Conservation (phyloP, 78 protist genomes). For the Chrysochromulina parva region DNA sequence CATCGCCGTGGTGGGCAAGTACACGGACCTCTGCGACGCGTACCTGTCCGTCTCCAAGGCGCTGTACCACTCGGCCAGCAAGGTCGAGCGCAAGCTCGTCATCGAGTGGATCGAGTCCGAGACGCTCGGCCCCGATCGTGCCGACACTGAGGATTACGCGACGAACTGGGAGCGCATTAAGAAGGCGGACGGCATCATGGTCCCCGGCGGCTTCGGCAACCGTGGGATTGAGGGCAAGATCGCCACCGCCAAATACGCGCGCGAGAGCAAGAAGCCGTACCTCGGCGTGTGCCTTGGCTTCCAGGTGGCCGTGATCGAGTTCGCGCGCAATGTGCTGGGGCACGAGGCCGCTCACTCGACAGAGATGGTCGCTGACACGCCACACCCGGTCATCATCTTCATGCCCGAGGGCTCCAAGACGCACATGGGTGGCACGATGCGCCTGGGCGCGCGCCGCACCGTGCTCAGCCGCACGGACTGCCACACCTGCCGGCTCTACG, state of each 20-base stretch:
- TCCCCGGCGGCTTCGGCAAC: conserved; percentile 98
- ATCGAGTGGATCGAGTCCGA: conserved; percentile 57
- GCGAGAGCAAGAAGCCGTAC: conserved; percentile 84
- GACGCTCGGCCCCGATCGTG: not conserved
- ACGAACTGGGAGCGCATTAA: conserved; percentile 58
- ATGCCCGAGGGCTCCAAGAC: conserved; percentile 92
- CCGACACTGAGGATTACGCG: not conserved
- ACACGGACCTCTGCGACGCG: conserved; percentile 86
- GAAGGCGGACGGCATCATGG: conserved; percentile 83
- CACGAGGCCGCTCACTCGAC: conserved; percentile 69
- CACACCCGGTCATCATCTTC: conserved; percentile 52
- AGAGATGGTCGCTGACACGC: not conserved
- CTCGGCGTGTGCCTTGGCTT: conserved; percentile 95
- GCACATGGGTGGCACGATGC: conserved; percentile 97
- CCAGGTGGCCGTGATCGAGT: conserved; percentile 90
- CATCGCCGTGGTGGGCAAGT: conserved; percentile 92
- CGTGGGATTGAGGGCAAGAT: conserved; percentile 95
- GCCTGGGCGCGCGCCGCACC: conserved; percentile 78
- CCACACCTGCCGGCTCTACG: conserved; percentile 63
- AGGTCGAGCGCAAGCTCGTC: conserved; percentile 63
- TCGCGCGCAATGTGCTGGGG: conserved; percentile 59
- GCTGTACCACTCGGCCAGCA: conserved; percentile 80
- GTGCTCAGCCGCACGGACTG: conserved; percentile 28
- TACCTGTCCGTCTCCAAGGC: conserved; percentile 84
- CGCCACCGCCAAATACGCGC: conserved; percentile 80